Conservation (phyloP, 2,329 filamentous ascomycete genomes). For the Ambrosiella beaveri region DNA sequence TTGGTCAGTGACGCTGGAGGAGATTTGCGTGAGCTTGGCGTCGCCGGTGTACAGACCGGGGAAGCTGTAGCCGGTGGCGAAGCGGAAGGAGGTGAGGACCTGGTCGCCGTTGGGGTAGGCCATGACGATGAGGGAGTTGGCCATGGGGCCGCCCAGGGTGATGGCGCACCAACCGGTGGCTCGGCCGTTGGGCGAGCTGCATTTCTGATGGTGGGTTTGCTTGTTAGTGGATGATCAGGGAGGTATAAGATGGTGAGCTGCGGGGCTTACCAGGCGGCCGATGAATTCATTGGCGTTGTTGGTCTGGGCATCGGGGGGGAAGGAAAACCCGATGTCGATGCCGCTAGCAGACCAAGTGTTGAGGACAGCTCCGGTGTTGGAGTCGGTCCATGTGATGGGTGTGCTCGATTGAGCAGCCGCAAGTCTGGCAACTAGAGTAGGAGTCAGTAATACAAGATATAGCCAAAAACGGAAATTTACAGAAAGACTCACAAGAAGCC, state of each 20-base stretch:
- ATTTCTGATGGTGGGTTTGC: slow-evolving; percentile 21
- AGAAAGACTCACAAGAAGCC: not conserved
- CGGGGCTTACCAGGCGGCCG: slow-evolving; percentile 32
- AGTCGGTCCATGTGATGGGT: slow-evolving; percentile 7
- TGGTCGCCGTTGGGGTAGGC: slow-evolving; percentile 37
- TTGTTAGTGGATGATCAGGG: slow-evolving; percentile 21
- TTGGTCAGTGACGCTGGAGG: slow-evolving; percentile 37
- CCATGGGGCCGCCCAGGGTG: slow-evolving; percentile 39
- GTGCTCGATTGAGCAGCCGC: slow-evolving; percentile 5
- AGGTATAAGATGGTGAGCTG: not conserved
- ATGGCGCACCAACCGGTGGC: slow-evolving; percentile 41
- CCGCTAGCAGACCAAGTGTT: slow-evolving; percentile 7
- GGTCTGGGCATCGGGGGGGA: slow-evolving; percentile 31
- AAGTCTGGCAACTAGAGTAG: slow-evolving; percentile 4
- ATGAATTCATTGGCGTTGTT: slow-evolving; percentile 39
- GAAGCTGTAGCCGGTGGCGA: slow-evolving; percentile 38
- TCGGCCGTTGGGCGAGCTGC: slow-evolving; percentile 9
- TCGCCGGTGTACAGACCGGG: slow-evolving; percentile 44
- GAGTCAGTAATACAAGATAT: not conserved
- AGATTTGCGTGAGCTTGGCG: slow-evolving; percentile 44
- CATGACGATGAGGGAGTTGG: slow-evolving; percentile 37
- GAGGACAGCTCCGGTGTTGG: slow-evolving; percentile 6
- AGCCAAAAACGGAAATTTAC: not conserved
- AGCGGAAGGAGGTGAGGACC: slow-evolving; percentile 40
- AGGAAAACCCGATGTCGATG: slow-evolving; percentile 27